A percentile compares a stretch with the other conserved stretches of the same genome.
Conservation (phyloP, 1,284 basidiomycete species). For the Apiotrichum laibachii region DNA sequence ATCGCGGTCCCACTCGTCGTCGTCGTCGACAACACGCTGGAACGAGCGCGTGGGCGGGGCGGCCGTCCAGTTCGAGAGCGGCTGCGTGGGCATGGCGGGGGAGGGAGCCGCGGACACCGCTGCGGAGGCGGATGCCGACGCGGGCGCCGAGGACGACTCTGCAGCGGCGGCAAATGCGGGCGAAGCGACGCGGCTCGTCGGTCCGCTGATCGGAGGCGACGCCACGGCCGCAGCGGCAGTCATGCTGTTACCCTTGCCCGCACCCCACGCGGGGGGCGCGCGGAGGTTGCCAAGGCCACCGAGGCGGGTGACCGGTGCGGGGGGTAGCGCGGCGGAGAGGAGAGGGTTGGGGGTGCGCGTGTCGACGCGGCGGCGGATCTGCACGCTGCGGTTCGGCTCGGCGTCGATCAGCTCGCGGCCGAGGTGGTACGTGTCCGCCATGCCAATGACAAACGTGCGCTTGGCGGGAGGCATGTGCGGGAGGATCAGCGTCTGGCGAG, state of each 20-base stretch:
- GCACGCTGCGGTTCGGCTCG: constrained; percentile 72
- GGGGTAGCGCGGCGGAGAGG: constrained; percentile 55
- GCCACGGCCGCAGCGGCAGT: constrained; percentile 9
- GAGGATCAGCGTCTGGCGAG: constrained; percentile 68
- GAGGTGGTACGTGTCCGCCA: constrained; percentile 74
- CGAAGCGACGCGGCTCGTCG: constrained; percentile 13
- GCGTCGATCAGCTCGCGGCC: constrained; percentile 78
- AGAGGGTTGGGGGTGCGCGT: constrained; percentile 69
- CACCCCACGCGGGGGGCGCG: constrained; percentile 4
- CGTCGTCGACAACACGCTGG: neutral
- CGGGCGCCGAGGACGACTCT: neutral
- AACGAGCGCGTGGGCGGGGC: neutral
- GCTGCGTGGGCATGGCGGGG: neutral
- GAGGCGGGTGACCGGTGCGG: constrained; percentile 25
- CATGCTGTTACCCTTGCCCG: neutral
- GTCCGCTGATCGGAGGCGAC: constrained; percentile 11
- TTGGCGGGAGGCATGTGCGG: constrained; percentile 73
- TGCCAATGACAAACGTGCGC: constrained; percentile 71
- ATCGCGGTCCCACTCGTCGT: constrained; percentile 7
- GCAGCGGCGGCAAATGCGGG: neutral
- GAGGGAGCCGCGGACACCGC: too few species aligned
- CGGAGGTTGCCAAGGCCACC: constrained; percentile 31
- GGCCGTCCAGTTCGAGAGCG: neutral
- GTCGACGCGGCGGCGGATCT: constrained; percentile 74
- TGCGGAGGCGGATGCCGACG: neutral